Percentiles rank a stretch among this genome's conserved stretches.
Evolutionary conservation across 345 rosid species (phyloP).

Genomic region (Ceriops zippeliana): DNA sequence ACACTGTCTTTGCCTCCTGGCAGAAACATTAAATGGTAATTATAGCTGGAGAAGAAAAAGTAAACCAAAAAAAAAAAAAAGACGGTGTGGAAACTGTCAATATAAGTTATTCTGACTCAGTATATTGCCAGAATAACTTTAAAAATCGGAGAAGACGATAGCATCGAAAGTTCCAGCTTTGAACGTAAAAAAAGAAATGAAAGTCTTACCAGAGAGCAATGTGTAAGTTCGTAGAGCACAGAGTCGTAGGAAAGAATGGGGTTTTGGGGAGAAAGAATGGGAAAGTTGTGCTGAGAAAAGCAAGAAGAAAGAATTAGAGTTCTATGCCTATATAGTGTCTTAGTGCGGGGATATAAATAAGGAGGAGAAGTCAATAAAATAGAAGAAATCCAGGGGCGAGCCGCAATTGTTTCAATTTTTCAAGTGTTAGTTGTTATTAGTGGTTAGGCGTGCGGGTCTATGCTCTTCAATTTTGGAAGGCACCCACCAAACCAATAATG

Average conservation of each 20-base stretch:
- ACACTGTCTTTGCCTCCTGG: not conserved
- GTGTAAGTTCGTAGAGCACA: no score
- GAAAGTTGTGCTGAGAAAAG: not conserved
- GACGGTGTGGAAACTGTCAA: not conserved
- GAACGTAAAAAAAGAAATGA: no score
- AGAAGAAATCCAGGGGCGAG: slow-evolving; percentile 39
- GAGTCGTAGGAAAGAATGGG: no score
- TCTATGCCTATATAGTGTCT: not conserved
- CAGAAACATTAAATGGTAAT: no score
- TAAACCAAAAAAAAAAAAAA: not conserved
- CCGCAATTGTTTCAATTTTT: slow-evolving; percentile 26
- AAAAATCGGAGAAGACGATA: no score
- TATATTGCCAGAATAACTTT: no score
- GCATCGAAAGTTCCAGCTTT: no score
- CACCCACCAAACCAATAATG: slow-evolving; percentile 14
- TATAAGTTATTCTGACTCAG: no score
- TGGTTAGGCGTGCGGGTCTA: slow-evolving; percentile 5
- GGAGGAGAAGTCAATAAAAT: slow-evolving; percentile 12
- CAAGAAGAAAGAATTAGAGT: not conserved
- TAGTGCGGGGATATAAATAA: not conserved
- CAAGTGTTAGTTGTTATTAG: not conserved
- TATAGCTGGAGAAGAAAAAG: not conserved
- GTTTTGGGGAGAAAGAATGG: not conserved
- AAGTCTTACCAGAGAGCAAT: no score
- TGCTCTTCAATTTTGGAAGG: not conserved